Percentiles rank a stretch among this genome's conserved stretches.
Conservation (phyloP, 202 grass and related monocot genomes). For the Brachypodium distachyon region DNA sequence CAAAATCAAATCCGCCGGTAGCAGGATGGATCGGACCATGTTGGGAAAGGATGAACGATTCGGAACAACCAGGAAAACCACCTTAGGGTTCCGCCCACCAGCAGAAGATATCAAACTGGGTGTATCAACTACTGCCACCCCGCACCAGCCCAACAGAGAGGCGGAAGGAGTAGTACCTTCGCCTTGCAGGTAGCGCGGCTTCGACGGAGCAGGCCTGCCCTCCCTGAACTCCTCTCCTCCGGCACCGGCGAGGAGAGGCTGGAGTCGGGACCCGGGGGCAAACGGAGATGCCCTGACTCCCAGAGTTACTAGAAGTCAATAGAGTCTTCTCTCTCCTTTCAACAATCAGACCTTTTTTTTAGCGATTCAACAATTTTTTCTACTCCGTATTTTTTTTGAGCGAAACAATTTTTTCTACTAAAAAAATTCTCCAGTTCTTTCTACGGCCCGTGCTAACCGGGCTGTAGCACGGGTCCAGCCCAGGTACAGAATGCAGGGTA, state of each 20-base stretch:
- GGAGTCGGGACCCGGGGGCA: background rate
- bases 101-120: background rate
- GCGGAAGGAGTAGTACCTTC: background rate
- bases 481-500: too few relatives aligned
- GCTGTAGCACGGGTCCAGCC: too few relatives aligned
- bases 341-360: too few relatives aligned
- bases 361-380: too few relatives aligned
- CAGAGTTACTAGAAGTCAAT: background rate
- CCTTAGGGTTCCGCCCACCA: constrained; percentile 12
- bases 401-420: too few relatives aligned
- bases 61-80: background rate
- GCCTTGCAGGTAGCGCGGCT: background rate
- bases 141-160: background rate
- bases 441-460: too few relatives aligned
- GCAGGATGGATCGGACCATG: background rate
- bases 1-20: background rate
- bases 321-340: background rate
- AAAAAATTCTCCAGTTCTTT: too few relatives aligned
- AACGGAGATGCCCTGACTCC: background rate
- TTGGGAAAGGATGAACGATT: background rate
- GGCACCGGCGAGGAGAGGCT: background rate
- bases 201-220: background rate
- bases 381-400: too few relatives aligned
- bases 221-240: background rate
- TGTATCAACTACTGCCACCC: background rate